phyloP scores from a whole-genome alignment of 345 rosid species.

The Moricandia moricandioides region DNA sequence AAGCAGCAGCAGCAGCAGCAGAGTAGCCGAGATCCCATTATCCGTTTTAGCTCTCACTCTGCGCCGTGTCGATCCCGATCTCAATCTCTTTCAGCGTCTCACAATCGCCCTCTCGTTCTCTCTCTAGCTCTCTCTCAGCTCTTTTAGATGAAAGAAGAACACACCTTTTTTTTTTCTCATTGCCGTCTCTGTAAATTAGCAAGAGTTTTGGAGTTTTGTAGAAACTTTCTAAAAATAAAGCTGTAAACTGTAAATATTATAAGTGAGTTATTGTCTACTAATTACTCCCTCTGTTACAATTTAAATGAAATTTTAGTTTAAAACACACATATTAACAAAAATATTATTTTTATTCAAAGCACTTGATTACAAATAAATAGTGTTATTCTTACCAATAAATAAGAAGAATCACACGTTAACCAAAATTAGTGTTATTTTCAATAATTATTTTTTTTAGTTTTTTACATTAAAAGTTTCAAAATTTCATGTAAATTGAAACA shows the following conservation, averaged over 20 bases:
- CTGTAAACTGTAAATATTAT: constrained; percentile 11
- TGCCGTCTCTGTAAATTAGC: constrained; percentile 4
- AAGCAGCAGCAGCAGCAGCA: constrained; percentile 20
- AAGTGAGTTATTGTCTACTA: too few relatives aligned
- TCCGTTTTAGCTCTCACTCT: constrained; percentile 27
- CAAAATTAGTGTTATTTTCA: too few relatives aligned
- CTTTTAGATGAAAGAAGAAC: constrained; percentile 12
- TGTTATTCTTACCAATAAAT: too few relatives aligned
- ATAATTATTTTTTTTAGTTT: too few relatives aligned
- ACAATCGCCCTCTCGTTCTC: constrained; percentile 10
- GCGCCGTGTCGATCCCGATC: constrained; percentile 36
- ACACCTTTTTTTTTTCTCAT: neutral
- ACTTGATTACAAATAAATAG: too few relatives aligned
- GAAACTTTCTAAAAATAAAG: neutral
- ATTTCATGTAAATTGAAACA: too few relatives aligned
- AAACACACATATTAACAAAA: too few relatives aligned
- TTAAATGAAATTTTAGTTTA: too few relatives aligned
- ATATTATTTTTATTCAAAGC: too few relatives aligned
- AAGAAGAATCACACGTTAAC: too few relatives aligned
- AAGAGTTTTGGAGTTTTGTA: constrained; percentile 17
- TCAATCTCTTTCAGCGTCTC: constrained; percentile 26
- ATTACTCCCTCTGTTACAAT: too few relatives aligned
- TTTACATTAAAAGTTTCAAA: too few relatives aligned
- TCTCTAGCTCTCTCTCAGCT: constrained; percentile 8
- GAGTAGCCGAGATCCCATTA: constrained; percentile 38